Conservation (phyloP, 1,139 yeast genomes). For the Pneumocystis canis region DNA sequence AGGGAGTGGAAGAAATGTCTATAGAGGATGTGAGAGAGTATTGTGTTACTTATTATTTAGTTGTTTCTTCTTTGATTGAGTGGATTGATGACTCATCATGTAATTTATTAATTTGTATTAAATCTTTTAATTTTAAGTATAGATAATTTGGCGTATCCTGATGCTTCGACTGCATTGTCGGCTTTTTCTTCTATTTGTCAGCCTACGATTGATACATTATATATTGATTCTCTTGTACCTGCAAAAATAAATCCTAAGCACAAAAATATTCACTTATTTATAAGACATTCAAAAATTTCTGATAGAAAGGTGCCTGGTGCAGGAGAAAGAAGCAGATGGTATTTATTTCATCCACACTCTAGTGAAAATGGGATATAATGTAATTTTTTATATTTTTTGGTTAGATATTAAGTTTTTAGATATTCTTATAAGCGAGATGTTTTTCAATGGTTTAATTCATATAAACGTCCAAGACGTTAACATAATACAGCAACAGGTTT, state of each 20-base stretch:
- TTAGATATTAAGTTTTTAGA: neutral
- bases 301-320: constrained; percentile 10
- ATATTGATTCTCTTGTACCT: constrained; percentile 4
- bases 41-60: neutral
- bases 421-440: neutral
- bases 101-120: constrained; percentile 4
- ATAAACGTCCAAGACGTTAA: neutral
- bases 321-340: constrained; percentile 10
- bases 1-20: constrained; percentile 10
- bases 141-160: neutral
- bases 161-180: constrained; percentile 6
- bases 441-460: neutral
- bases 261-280: constrained; percentile 2
- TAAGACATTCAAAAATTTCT: constrained; percentile 5
- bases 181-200: constrained; percentile 3
- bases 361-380: neutral
- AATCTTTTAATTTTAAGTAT: neutral
- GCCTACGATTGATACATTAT: neutral
- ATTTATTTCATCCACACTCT: constrained; percentile 9
- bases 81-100: constrained; percentile 10
- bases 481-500: neutral
- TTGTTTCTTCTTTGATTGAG: constrained; percentile 5
- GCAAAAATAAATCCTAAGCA: constrained; percentile 4
- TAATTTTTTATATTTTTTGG: neutral
- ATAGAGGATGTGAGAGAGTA: constrained; percentile 7